Evolutionary conservation across 2,329 filamentous ascomycete genomes (phyloP).

Genomic region (Paracoccidioides lutzii): DNA sequence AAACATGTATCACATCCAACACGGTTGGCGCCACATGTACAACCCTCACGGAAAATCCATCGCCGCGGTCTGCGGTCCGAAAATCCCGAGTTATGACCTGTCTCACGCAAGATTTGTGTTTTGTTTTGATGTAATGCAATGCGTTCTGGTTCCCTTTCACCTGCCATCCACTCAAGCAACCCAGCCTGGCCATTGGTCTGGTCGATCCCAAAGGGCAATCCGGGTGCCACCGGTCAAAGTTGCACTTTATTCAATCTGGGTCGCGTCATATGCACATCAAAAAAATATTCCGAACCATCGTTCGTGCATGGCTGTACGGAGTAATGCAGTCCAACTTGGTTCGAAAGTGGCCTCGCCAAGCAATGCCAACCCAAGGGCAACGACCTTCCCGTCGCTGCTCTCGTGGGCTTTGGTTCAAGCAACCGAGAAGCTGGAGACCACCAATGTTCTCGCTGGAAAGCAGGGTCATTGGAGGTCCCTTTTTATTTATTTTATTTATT

Average conservation of each 20-base stretch:
- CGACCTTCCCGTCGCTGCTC: no score
- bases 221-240: not conserved
- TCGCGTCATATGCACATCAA: not conserved
- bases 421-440: no score
- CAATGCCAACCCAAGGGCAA: not conserved
- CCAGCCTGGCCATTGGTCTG: not conserved
- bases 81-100: not conserved
- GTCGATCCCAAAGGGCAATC: not conserved
- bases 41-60: not conserved
- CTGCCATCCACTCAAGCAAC: not conserved
- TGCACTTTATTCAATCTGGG: not conserved
- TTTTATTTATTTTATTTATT: no score
- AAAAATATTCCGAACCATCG: slow-evolving; percentile 2
- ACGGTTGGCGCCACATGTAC: slow-evolving; percentile 1
- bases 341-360: not conserved
- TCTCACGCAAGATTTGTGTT: not conserved
- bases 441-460: no score
- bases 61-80: not conserved
- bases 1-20: not conserved
- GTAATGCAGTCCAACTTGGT: not conserved
- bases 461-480: no score
- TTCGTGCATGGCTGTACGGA: not conserved
- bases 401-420: no score
- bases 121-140: not conserved
- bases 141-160: not conserved